Percentiles rank a stretch among this genome's conserved stretches.
These are phyloP conservation scores for Dictyostelium brefeldianum DNA, from an alignment of 78 protist species.

Conservation along the genomic window DNA sequence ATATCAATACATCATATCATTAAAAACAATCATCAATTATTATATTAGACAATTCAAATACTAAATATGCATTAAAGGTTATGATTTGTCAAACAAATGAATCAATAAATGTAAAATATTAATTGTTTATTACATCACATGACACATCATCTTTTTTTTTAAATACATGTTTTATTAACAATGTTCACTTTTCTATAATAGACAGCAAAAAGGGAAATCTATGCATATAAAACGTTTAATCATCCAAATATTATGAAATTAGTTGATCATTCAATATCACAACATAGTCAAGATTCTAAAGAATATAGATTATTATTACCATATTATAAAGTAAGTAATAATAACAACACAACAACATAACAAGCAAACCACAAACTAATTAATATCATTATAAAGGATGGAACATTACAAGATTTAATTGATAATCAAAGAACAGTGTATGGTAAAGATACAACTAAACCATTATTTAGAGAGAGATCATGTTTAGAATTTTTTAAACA, in stretches of 20 bases:
- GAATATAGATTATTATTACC: slow-evolving; percentile 52
- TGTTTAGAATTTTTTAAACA: slow-evolving; percentile 27
- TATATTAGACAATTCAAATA: neutral
- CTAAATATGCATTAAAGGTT: slow-evolving; percentile 72
- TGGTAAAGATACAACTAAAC: slow-evolving; percentile 26
- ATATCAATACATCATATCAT: neutral
- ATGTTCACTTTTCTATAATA: neutral
- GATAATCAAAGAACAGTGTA: slow-evolving; percentile 44
- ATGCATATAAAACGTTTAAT: slow-evolving; percentile 28
- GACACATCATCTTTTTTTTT: neutral
- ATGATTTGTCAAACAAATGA: slow-evolving; percentile 82
- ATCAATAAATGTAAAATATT: slow-evolving; percentile 13
- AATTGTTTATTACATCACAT: too few species aligned
- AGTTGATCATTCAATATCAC: slow-evolving; percentile 43
- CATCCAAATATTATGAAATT: slow-evolving; percentile 67
- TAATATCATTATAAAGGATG: slow-evolving; percentile 12
- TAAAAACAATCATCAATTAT: neutral
- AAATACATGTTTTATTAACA: neutral
- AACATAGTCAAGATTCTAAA: slow-evolving; percentile 13
- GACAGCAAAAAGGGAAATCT: slow-evolving; percentile 51
- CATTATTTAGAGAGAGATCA: slow-evolving; percentile 1
- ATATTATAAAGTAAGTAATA: slow-evolving; percentile 20
- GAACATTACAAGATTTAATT: slow-evolving; percentile 69
- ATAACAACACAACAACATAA: too few species aligned
- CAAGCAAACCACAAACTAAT: neutral